phyloP scores from a whole-genome alignment of 2,329 filamentous ascomycete genomes.

The Teratosphaeria viscida region DNA sequence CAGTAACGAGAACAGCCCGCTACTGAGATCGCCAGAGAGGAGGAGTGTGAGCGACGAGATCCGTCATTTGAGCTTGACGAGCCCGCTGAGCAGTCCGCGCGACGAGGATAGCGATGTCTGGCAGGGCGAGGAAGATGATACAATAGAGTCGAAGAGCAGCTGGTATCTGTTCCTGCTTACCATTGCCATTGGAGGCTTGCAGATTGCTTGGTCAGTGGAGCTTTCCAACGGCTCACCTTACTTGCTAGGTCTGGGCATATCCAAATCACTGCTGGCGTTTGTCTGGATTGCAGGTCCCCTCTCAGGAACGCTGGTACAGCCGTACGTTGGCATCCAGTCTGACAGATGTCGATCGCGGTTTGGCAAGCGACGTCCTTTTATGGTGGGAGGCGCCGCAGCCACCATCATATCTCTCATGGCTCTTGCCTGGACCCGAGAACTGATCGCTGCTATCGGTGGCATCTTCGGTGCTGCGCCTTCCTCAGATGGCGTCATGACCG shows the following conservation, averaged over 20 bases:
- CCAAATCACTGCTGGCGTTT: conserved; percentile 41
- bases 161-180: conserved; percentile 83
- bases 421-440: conserved; percentile 41
- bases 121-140: conserved; percentile 5
- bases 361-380: conserved; percentile 44
- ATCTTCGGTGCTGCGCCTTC: conserved; percentile 62
- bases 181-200: conserved; percentile 72
- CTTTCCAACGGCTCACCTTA: conserved; percentile 75
- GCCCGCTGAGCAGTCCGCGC: not conserved
- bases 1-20: conserved; percentile 22
- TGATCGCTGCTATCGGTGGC: conserved; percentile 52
- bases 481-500: conserved; percentile 45
- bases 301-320: conserved; percentile 43
- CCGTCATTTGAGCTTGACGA: conserved; percentile 4
- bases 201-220: conserved; percentile 94
- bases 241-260: conserved; percentile 42
- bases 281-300: conserved; percentile 49
- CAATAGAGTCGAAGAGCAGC: conserved; percentile 52
- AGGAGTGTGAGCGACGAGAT: conserved; percentile 12
- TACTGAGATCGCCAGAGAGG: conserved; percentile 11
- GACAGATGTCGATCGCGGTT: conserved; percentile 39
- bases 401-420: conserved; percentile 41
- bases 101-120: not conserved
- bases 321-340: conserved; percentile 44
- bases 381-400: conserved; percentile 38